These are phyloP conservation scores for Fusarium nygamai DNA, from an alignment of 2,329 filamentous ascomycete species.

Conservation along the genomic window DNA sequence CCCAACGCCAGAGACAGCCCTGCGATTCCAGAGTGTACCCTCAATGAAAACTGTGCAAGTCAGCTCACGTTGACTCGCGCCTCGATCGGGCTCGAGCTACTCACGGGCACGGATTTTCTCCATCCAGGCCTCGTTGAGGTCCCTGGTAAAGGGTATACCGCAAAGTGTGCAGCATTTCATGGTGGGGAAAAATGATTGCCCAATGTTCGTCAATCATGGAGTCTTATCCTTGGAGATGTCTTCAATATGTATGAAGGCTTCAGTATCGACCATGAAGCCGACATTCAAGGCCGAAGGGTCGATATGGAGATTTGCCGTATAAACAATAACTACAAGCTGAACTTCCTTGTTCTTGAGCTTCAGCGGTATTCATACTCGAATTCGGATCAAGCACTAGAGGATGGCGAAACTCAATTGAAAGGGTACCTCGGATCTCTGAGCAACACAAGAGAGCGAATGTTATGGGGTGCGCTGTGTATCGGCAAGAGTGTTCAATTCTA, in stretches of 20 bases:
- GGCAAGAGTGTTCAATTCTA: background rate
- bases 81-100: too few relatives aligned
- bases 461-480: background rate
- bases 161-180: background rate
- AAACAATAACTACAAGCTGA: rapidly evolving
- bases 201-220: background rate
- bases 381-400: background rate
- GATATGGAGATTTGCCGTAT: background rate
- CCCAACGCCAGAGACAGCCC: background rate
- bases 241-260: background rate
- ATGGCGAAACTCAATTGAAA: background rate
- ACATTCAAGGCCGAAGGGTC: background rate
- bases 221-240: background rate
- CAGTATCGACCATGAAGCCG: background rate
- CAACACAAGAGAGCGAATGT: background rate
- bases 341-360: background rate
- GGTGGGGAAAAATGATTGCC: too few relatives aligned
- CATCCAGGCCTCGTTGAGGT: background rate
- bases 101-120: too few relatives aligned
- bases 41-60: background rate
- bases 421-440: background rate
- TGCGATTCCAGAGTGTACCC: background rate
- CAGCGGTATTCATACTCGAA: background rate
- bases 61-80: too few relatives aligned
- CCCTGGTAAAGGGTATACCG: background rate